phyloP scores from a whole-genome alignment of 805 yeast species.

The Soucietia sequanensis region DNA sequence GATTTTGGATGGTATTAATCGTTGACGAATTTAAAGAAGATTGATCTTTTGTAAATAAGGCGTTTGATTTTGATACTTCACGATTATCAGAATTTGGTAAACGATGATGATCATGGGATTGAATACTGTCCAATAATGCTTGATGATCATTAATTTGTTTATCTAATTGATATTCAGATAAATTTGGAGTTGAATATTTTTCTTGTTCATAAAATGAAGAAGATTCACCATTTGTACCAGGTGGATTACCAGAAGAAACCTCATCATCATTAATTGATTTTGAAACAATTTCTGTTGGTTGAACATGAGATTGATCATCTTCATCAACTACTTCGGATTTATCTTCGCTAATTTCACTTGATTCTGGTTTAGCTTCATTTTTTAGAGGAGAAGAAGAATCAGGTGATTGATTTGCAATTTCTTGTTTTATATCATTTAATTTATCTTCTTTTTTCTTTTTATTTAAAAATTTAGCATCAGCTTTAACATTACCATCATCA shows the following conservation, averaged over 20 bases:
- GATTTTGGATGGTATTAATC: too few relatives aligned
- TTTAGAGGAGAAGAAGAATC: not conserved
- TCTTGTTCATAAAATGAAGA: slow-evolving; percentile 13
- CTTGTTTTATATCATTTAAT: too few relatives aligned
- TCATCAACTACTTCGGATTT: not conserved
- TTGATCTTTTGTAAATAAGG: not conserved
- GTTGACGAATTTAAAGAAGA: not conserved
- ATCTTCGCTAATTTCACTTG: not conserved
- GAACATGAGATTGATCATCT: not conserved
- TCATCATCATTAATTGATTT: not conserved
- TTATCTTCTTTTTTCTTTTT: slow-evolving; percentile 4
- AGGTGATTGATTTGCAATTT: slow-evolving; percentile 4
- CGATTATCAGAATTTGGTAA: slow-evolving; percentile 8
- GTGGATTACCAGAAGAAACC: not conserved
- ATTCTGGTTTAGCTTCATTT: not conserved
- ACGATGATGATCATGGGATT: slow-evolving; percentile 35
- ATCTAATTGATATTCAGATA: slow-evolving; percentile 44
- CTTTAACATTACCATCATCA: slow-evolving; percentile 51
- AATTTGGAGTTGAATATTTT: slow-evolving; percentile 41
- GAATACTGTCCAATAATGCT: slow-evolving; percentile 33
- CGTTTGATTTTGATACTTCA: slow-evolving; percentile 2
- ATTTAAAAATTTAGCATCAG: slow-evolving; percentile 37
- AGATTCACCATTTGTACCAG: slow-evolving; percentile 1
- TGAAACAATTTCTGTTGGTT: too few relatives aligned
- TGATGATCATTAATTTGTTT: slow-evolving; percentile 37